phyloP scores from a whole-genome alignment of 257 asterid species.

The Solanum chiquidenum region DNA sequence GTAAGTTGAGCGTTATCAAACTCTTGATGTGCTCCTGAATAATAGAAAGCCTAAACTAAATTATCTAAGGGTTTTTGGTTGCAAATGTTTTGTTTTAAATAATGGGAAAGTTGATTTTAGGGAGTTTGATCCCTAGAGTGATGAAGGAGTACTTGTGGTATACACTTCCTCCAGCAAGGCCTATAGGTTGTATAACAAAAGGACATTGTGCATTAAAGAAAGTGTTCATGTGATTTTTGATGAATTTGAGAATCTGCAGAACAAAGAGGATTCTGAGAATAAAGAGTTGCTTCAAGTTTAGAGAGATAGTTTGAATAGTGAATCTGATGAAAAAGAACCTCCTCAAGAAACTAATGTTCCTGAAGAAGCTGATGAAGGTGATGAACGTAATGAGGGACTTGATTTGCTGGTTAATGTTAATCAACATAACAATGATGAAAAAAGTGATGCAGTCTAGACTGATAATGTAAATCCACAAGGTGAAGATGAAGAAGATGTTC shows the following conservation, averaged over 20 bases:
- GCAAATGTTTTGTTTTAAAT: too few relatives aligned
- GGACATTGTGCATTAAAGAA: not conserved
- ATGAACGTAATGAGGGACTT: not conserved
- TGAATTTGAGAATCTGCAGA: not conserved
- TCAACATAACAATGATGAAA: not conserved
- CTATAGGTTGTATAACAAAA: too few relatives aligned
- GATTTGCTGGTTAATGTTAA: not conserved
- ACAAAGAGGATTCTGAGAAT: not conserved
- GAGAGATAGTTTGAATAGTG: too few relatives aligned
- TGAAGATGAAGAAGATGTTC: not conserved
- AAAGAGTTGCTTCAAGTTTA: not conserved
- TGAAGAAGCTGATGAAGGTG: not conserved
- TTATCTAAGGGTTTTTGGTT: too few relatives aligned
- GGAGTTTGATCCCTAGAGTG: too few relatives aligned
- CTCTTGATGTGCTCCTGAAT: too few relatives aligned
- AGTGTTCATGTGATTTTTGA: not conserved
- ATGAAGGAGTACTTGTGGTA: too few relatives aligned
- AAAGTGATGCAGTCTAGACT: too few relatives aligned
- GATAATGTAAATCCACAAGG: not conserved
- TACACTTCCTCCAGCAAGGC: too few relatives aligned
- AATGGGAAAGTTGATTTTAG: too few relatives aligned
- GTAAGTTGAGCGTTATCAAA: too few relatives aligned
- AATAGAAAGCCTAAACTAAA: too few relatives aligned
- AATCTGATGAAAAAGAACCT: not conserved
- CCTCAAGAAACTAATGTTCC: not conserved